Percentiles rank a stretch among this genome's conserved stretches.
Conservation (phyloP, 306 rosid species). For the Cucurbita moschata region DNA sequence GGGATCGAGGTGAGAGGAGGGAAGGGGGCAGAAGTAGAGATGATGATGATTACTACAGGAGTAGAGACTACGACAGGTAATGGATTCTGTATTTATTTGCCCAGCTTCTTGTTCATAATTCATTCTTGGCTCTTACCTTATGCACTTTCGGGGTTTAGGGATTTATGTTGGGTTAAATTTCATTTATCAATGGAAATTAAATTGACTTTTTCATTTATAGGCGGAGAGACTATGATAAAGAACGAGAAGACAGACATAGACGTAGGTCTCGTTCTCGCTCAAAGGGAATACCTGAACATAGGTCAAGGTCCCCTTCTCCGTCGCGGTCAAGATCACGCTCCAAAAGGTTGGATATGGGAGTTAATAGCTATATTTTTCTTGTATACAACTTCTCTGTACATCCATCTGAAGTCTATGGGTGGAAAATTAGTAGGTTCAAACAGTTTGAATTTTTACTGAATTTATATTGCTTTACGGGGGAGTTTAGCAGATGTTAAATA, state of each 20-base stretch:
- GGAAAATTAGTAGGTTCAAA: neutral
- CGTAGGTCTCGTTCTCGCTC: conserved; percentile 53
- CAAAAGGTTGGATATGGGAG: conserved; percentile 44
- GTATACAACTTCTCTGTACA: neutral
- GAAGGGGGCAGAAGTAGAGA: conserved; percentile 71
- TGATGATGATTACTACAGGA: conserved; percentile 48
- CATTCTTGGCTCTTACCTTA: neutral
- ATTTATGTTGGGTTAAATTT: neutral
- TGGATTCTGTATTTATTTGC: neutral
- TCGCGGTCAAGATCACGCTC: conserved; percentile 95
- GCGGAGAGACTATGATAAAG: conserved; percentile 64
- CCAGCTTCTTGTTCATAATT: neutral
- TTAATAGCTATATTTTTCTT: neutral
- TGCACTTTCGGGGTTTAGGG: neutral
- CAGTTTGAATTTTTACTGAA: neutral
- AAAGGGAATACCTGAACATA: conserved; percentile 53
- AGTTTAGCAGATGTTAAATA: neutral
- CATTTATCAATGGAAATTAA: neutral
- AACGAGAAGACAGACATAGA: conserved; percentile 55
- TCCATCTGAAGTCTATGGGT: neutral
- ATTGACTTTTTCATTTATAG: conserved; percentile 19
- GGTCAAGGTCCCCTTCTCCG: conserved; percentile 70
- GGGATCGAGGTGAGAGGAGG: conserved; percentile 63
- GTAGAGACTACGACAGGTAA: conserved; percentile 71
- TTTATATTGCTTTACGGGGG: neutral